phyloP scores from a whole-genome alignment of 2,329 filamentous ascomycete genomes.

The Nannizziopsis arthrosporioides region DNA sequence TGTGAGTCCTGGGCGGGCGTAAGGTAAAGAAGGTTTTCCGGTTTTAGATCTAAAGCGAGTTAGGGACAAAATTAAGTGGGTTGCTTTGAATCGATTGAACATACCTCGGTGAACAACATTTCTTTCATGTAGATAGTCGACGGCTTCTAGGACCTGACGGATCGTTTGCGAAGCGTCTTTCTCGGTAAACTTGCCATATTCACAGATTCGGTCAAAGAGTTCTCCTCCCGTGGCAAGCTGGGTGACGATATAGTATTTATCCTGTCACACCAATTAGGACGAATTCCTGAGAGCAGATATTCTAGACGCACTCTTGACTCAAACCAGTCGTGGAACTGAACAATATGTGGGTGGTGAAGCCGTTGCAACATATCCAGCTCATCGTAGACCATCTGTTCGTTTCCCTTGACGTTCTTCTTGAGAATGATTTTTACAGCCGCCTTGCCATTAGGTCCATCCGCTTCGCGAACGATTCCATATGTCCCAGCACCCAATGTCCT shows the following conservation, averaged over 20 bases:
- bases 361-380: conserved; percentile 88
- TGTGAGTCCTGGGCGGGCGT: conserved; percentile 66
- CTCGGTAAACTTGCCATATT: conserved; percentile 95
- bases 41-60: conserved; percentile 66
- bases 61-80: conserved; percentile 7
- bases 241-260: conserved; percentile 99
- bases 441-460: conserved; percentile 70
- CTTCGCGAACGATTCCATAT: conserved; percentile 95
- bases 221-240: conserved; percentile 92
- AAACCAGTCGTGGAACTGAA: conserved; percentile 97
- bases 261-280: conserved; percentile 42
- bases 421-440: conserved; percentile 98
- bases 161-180: conserved; percentile 96
- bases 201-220: conserved; percentile 94
- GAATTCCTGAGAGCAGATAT: not conserved
- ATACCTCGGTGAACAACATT: conserved; percentile 91
- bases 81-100: conserved; percentile 12
- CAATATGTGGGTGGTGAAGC: conserved; percentile 87
- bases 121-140: conserved; percentile 86
- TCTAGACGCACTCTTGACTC: conserved; percentile 66
- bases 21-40: conserved; percentile 91
- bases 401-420: conserved; percentile 98
- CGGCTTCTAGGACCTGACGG: conserved; percentile 80
- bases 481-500: conserved; percentile 90
- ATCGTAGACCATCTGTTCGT: conserved; percentile 97